Base-by-base conservation (phyloP, 1,139 yeast species). In the Geotrichum reessii region DNA sequence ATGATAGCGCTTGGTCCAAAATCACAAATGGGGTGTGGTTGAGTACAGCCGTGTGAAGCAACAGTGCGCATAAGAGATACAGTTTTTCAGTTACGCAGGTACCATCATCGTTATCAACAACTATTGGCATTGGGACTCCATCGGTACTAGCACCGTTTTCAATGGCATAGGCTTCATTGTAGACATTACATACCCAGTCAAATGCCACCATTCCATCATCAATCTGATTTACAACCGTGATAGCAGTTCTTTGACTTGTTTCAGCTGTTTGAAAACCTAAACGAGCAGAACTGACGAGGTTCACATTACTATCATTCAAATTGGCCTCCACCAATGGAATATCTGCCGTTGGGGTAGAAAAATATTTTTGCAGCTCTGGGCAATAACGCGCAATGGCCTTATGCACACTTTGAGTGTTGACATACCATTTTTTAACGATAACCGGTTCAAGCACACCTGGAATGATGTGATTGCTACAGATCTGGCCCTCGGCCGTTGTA, bases 391-490 rank as follows among this genome's bases (percentile, higher is more conserved):
- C 44, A 6, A 25, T 11, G 4, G 12, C 48, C 3, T 22, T 48
- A 8, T 12, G 50, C 14, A 56, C 53, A 21, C 31, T 33, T 11
- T 33, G 28, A 3, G 47, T 37, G 31, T 51, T 51, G 21, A 56
- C 27, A 46, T 17, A 51, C 50, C 50, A 51, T 24, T 51, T 51
- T 14, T 44, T 31, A 8, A 56, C 58, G 4, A 47, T 8, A 8
- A 56, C 53, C 8, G 55, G 55, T 24, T 56, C 58, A 37, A 56
- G 50, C 12, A 44, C 44, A 12, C 58, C 55, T 17, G 55, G 58
- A n/a, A 56, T 53, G 3, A 42, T 51, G 40, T 47, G 19, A 9
- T 25, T 40, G n/a, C 44, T 31, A 11, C n/a, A 2, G 14, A 8
- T 11, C 31, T 14, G 12, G 21, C 3, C 17, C 11, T 8, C 19